Percentiles rank a stretch among this genome's conserved stretches.
Conservation (phyloP, 2,329 filamentous ascomycete genomes). For the Teratosphaeria viscida region DNA sequence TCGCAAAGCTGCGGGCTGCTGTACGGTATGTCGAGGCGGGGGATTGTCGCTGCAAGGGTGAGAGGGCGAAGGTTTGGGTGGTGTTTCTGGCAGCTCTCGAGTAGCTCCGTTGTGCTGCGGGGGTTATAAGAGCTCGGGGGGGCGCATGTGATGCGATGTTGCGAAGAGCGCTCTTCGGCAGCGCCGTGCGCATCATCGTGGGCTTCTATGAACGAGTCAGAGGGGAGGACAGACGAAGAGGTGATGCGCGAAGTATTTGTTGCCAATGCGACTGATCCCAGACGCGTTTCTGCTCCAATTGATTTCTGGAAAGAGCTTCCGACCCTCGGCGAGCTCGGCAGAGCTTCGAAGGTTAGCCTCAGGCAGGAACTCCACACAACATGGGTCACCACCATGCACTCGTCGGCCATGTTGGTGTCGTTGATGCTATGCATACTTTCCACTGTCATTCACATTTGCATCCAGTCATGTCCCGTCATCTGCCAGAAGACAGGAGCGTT, state of each 20-base stretch:
- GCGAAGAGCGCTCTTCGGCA: neutral
- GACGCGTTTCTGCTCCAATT: neutral
- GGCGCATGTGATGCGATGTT: conserved; percentile 1
- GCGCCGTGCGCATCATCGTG: conserved; percentile 1
- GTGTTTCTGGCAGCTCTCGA: neutral
- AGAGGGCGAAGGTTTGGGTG: neutral
- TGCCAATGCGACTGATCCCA: neutral
- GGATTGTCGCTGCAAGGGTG: neutral
- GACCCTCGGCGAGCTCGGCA: neutral
- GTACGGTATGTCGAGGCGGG: neutral
- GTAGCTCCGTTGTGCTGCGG: conserved; percentile 5
- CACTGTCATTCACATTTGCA: neutral
- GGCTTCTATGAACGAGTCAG: neutral
- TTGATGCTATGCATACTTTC: neutral
- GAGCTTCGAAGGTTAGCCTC: neutral
- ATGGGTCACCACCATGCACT: neutral
- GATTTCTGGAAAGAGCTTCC: neutral
- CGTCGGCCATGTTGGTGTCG: neutral
- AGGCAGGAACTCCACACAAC: neutral
- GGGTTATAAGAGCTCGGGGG: neutral
- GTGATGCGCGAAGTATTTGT: neutral
- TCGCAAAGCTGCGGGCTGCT: conserved; percentile 2
- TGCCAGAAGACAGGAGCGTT: neutral
- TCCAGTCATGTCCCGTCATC: neutral
- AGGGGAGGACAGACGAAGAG: neutral